Evolutionary conservation across 1,284 basidiomycete species (phyloP).

Genomic region (Puccinia novopanici): DNA sequence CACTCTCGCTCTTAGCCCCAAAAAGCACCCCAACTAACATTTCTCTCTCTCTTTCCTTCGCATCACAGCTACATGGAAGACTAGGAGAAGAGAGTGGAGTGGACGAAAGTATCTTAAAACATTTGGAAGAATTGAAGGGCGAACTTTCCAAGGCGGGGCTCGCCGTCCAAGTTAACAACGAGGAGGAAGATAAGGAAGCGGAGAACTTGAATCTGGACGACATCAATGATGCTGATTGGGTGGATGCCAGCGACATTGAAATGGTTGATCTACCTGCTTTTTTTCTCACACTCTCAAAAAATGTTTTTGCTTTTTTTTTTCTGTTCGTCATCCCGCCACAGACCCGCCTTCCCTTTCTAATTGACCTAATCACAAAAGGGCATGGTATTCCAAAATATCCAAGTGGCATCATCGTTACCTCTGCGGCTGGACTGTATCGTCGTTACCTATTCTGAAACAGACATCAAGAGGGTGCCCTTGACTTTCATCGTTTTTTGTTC

Average conservation of each 20-base stretch:
- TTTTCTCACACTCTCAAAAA: too few relatives aligned
- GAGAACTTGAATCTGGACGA: not conserved
- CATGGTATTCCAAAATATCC: too few relatives aligned
- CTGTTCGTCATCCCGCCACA: too few relatives aligned
- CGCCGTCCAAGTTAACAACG: not conserved
- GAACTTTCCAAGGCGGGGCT: slow-evolving; percentile 73
- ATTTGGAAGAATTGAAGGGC: slow-evolving; percentile 72
- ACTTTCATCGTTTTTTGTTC: too few relatives aligned
- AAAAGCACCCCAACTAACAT: not conserved
- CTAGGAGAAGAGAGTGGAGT: slow-evolving; percentile 69
- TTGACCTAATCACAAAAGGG: too few relatives aligned
- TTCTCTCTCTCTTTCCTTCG: not conserved
- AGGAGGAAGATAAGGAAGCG: slow-evolving; percentile 14
- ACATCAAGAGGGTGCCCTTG: too few relatives aligned
- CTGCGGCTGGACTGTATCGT: too few relatives aligned
- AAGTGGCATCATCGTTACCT: too few relatives aligned
- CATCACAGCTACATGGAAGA: slow-evolving; percentile 66
- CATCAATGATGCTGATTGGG: slow-evolving; percentile 44
- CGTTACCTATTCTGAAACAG: too few relatives aligned
- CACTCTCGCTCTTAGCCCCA: not conserved
- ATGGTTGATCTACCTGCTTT: slow-evolving; percentile 13
- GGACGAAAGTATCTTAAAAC: slow-evolving; percentile 76
- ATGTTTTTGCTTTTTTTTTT: too few relatives aligned
- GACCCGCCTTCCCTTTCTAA: too few relatives aligned
- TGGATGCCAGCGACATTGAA: slow-evolving; percentile 45